Percentiles rank a stretch among this genome's conserved stretches.
phyloP scores from a whole-genome alignment of 768 basidiomycete species.

The Mycena chlorophos region DNA sequence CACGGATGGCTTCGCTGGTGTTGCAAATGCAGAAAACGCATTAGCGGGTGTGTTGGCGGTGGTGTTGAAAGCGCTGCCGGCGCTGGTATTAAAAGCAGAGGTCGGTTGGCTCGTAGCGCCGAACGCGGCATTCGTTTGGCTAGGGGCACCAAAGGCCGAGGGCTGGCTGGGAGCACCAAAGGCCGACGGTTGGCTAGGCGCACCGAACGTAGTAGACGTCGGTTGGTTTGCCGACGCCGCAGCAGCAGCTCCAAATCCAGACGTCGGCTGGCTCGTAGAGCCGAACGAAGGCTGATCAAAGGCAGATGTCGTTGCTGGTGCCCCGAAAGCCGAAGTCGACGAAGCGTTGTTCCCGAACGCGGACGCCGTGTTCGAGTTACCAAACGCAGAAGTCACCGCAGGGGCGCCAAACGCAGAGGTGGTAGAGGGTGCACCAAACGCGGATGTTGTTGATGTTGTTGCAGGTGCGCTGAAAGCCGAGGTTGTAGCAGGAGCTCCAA shows the following conservation, averaged over 20 bases:
- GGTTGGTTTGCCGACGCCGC: no score
- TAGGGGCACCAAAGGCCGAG: no score
- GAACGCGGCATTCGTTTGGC: conserved; percentile 24
- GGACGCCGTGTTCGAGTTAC: conserved; percentile 16
- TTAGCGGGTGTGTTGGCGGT: neutral
- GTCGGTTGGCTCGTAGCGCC: neutral
- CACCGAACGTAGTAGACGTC: no score
- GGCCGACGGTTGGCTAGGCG: no score
- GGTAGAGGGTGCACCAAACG: conserved; percentile 1
- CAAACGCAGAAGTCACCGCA: conserved; percentile 35
- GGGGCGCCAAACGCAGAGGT: conserved; percentile 27
- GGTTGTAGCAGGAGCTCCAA: conserved; percentile 23
- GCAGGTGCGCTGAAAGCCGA: conserved; percentile 11
- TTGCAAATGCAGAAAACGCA: neutral
- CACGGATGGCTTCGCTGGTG: conserved; percentile 23
- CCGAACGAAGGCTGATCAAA: conserved; percentile 40
- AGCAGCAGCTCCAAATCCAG: no score
- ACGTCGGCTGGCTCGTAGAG: neutral
- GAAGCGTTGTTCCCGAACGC: conserved; percentile 3
- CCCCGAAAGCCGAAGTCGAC: conserved; percentile 1
- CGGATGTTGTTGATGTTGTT: conserved; percentile 5
- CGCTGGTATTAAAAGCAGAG: neutral
- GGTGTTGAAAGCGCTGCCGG: neutral
- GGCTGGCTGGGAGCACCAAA: no score
- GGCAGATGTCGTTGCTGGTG: conserved; percentile 28